A percentile compares a stretch with the other conserved stretches of the same genome.
These are phyloP conservation scores for Colletotrichum coccodes DNA, from an alignment of 2,329 filamentous ascomycete species.

Conservation along the genomic window DNA sequence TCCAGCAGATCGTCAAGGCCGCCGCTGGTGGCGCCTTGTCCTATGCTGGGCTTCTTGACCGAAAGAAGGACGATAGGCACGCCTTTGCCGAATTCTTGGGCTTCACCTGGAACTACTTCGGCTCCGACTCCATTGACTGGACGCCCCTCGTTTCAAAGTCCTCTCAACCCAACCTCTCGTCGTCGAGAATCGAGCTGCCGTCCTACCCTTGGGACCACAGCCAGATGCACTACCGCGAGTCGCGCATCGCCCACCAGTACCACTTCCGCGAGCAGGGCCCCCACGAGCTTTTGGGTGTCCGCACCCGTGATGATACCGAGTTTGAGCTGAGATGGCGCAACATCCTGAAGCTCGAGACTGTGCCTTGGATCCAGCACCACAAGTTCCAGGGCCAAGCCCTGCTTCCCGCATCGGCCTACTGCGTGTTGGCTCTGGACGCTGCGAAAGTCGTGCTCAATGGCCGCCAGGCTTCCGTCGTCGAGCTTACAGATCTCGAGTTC, in stretches of 20 bases:
- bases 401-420: slow-evolving; percentile 56
- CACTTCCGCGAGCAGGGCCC: slow-evolving; percentile 42
- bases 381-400: slow-evolving; percentile 47
- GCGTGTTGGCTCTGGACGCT: slow-evolving; percentile 56
- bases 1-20: slow-evolving; percentile 53
- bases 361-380: slow-evolving; percentile 51
- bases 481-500: slow-evolving; percentile 45
- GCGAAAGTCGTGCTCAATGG: slow-evolving; percentile 41
- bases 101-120: slow-evolving; percentile 45
- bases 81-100: slow-evolving; percentile 46
- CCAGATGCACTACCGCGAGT: slow-evolving; percentile 47
- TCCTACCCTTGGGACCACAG: slow-evolving; percentile 50
- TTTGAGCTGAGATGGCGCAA: slow-evolving; percentile 35
- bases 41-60: slow-evolving; percentile 44
- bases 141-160: slow-evolving; percentile 38
- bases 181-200: slow-evolving; percentile 42
- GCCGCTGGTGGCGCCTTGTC: slow-evolving; percentile 44
- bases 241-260: slow-evolving; percentile 40
- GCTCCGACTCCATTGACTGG: slow-evolving; percentile 35
- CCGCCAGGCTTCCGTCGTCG: slow-evolving; percentile 39
- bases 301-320: slow-evolving; percentile 24
- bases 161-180: slow-evolving; percentile 32
- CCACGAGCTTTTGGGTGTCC: slow-evolving; percentile 45
- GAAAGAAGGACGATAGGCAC: slow-evolving; percentile 41
- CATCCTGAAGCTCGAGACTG: slow-evolving; percentile 34